Conservation (phyloP, 768 basidiomycete species). For the Podaxis pistillaris region DNA sequence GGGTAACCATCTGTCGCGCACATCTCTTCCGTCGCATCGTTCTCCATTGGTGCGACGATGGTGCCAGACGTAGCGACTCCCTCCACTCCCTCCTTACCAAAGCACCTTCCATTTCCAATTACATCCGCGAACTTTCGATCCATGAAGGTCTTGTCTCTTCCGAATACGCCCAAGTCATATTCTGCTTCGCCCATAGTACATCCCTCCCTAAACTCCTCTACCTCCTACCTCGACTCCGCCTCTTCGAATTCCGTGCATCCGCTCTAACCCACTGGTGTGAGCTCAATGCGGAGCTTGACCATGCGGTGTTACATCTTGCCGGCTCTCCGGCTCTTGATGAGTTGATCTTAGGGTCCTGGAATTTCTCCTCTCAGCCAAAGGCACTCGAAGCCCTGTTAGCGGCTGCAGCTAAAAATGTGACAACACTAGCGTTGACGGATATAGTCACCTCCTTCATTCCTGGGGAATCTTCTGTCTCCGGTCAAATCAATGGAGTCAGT, state of each 20-base stretch:
- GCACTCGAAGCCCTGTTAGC: slow-evolving; percentile 4
- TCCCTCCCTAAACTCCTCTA: slow-evolving; percentile 9
- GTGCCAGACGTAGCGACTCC: not conserved
- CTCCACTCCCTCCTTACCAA: slow-evolving; percentile 4
- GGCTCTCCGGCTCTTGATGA: not conserved
- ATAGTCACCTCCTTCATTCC: slow-evolving; percentile 7
- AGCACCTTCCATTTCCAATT: not conserved
- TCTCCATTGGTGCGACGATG: slow-evolving; percentile 14
- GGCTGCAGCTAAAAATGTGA: not conserved
- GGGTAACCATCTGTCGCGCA: slow-evolving; percentile 11
- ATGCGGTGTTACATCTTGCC: slow-evolving; percentile 1
- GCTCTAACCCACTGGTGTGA: slow-evolving; percentile 12
- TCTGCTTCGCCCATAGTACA: slow-evolving; percentile 6
- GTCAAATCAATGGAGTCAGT: not conserved
- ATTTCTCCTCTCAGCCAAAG: slow-evolving; percentile 10
- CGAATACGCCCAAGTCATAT: slow-evolving; percentile 4
- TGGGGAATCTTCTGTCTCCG: not conserved
- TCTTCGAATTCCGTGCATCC: slow-evolving; percentile 12
- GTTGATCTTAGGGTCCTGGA: slow-evolving; percentile 12
- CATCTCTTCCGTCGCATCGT: slow-evolving; percentile 13
- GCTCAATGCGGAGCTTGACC: slow-evolving; percentile 10
- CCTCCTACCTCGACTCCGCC: slow-evolving; percentile 8
- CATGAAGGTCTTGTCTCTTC: slow-evolving; percentile 12
- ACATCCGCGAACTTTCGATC: slow-evolving; percentile 12
- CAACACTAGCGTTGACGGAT: slow-evolving; percentile 5